Percentiles rank a stretch among this genome's conserved stretches.
Conservation (phyloP, 139 green algal species). For the Picochlorum sp. region DNA sequence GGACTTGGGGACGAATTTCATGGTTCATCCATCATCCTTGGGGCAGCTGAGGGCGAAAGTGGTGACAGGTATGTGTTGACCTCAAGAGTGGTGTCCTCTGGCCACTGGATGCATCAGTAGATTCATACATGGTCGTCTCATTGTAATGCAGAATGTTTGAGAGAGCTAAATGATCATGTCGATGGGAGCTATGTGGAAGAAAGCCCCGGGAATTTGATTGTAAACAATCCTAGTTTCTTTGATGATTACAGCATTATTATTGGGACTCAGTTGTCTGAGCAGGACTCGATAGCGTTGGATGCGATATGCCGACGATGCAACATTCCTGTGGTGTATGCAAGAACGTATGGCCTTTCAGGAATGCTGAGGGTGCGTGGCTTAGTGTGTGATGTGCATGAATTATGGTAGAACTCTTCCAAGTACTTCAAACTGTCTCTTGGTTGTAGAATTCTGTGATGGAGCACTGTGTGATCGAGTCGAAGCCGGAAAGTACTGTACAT, state of each 20-base stretch:
- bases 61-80: background rate
- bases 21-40: conserved; percentile 55
- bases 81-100: background rate
- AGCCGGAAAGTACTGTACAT: conserved; percentile 74
- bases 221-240: conserved; percentile 76
- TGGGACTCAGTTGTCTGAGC: conserved; percentile 76
- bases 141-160: conserved; percentile 39
- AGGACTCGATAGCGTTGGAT: conserved; percentile 57
- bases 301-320: conserved; percentile 44
- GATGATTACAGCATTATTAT: conserved; percentile 79
- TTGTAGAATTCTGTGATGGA: conserved; percentile 63
- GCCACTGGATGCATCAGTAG: no score
- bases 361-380: conserved; percentile 53
- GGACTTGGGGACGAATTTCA: conserved; percentile 94
- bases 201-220: conserved; percentile 56
- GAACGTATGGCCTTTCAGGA: conserved; percentile 80
- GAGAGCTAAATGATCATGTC: conserved; percentile 86
- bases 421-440: conserved; percentile 1
- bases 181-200: conserved; percentile 75
- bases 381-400: background rate
- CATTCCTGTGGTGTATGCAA: conserved; percentile 58
- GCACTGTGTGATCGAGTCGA: conserved; percentile 80
- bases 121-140: no score
- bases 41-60: conserved; percentile 48
- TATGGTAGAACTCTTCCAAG: background rate